Evolutionary conservation across 169 alveolate species (phyloP).

Genomic region (Cryptosporidium ubiquitum): DNA sequence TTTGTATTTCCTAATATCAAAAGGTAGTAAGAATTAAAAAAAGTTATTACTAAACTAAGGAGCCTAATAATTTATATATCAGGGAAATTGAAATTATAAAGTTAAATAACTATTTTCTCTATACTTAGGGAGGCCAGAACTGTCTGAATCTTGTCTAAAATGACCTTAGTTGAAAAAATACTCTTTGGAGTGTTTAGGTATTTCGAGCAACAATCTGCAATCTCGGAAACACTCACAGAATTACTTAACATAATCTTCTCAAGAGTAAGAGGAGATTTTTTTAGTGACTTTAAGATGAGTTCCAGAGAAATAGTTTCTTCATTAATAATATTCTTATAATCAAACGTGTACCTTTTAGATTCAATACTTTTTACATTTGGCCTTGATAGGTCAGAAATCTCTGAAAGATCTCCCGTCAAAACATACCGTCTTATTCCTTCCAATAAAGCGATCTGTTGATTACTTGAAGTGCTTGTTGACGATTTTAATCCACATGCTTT

Average conservation of each 20-base stretch:
- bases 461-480: slow-evolving; percentile 12
- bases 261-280: slow-evolving; percentile 3
- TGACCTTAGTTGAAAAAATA: background rate
- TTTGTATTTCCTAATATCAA: background rate
- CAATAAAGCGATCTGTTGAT: slow-evolving; percentile 22
- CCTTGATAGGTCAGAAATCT: background rate
- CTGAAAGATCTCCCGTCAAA: slow-evolving; percentile 29
- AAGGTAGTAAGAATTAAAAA: background rate
- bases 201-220: slow-evolving; percentile 38
- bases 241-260: slow-evolving; percentile 48
- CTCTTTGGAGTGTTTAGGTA: slow-evolving; percentile 37
- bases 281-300: slow-evolving; percentile 8
- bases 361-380: background rate
- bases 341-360: background rate
- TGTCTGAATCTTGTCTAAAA: slow-evolving; percentile 6
- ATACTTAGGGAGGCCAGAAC: slow-evolving; percentile 3
- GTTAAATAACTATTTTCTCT: background rate
- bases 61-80: background rate
- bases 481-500: slow-evolving; percentile 65
- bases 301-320: slow-evolving; percentile 24
- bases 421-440: slow-evolving; percentile 42
- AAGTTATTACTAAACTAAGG: background rate
- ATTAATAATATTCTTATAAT: slow-evolving; percentile 9
- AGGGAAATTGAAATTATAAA: background rate
- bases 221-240: background rate